These are phyloP conservation scores for Penicillium hordei DNA, from an alignment of 2,329 filamentous ascomycete genomes.

Conservation along the genomic window DNA sequence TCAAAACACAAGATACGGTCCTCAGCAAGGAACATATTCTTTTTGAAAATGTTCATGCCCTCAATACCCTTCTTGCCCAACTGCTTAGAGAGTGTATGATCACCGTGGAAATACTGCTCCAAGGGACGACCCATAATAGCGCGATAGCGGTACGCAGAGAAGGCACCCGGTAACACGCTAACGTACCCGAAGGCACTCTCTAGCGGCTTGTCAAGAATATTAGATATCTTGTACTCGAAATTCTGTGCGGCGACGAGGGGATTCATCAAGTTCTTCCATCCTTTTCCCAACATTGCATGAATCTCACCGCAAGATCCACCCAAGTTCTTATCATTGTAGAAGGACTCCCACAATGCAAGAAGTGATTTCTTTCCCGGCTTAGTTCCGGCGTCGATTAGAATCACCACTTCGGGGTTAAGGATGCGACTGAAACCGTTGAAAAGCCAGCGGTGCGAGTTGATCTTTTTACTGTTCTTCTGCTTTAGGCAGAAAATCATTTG, in stretches of 20 bases:
- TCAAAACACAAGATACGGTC: slow-evolving; percentile 99
- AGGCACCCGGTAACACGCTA: slow-evolving; percentile 92
- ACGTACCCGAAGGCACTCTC: slow-evolving; percentile 97
- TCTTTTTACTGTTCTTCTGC: slow-evolving; percentile 98
- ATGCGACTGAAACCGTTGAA: slow-evolving; percentile 97
- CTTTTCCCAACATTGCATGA: slow-evolving; percentile 89
- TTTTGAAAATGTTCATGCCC: slow-evolving; percentile 99
- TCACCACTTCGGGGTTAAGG: slow-evolving; percentile 91
- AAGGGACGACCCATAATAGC: slow-evolving; percentile 95
- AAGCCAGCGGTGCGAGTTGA: slow-evolving; percentile 97
- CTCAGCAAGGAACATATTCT: slow-evolving; percentile 99
- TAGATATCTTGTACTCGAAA: slow-evolving; percentile 99
- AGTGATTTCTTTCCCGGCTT: slow-evolving; percentile 91
- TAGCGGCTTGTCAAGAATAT: slow-evolving; percentile 95
- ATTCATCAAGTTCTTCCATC: slow-evolving; percentile 86
- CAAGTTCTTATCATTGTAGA: slow-evolving; percentile 98
- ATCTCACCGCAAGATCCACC: slow-evolving; percentile 98
- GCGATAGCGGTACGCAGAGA: slow-evolving; percentile 94
- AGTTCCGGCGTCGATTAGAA: slow-evolving; percentile 92
- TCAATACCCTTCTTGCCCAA: slow-evolving; percentile 98
- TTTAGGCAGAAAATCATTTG: slow-evolving; percentile 99
- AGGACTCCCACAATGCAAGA: slow-evolving; percentile 90
- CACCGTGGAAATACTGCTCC: slow-evolving; percentile 98
- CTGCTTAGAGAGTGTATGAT: slow-evolving; percentile 90
- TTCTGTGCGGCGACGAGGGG: slow-evolving; percentile 93